A percentile compares a stretch with the other conserved stretches of the same genome.
phyloP scores from a whole-genome alignment of 768 basidiomycete species.

The Glaciozyma martinii region DNA sequence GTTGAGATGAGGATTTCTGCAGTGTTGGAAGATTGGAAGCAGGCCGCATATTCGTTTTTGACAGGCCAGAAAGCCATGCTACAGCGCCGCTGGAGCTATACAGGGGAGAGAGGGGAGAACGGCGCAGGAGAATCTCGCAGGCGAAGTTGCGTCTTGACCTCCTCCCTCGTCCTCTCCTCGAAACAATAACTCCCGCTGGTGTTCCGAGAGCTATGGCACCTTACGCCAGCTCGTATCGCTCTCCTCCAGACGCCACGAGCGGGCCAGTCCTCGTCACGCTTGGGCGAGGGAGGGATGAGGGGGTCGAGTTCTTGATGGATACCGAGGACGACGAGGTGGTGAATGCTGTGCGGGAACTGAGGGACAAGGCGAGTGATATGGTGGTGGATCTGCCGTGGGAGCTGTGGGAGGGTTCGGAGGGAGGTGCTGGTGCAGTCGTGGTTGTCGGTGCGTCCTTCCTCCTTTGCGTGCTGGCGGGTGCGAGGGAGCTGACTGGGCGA shows the following conservation, averaged over 20 bases:
- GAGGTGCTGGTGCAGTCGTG: not conserved
- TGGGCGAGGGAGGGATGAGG: not conserved
- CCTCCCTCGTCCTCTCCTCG: no score
- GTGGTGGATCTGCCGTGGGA: slow-evolving; percentile 20
- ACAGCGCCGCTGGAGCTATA: no score
- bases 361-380: not conserved
- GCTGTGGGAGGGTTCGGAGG: not conserved
- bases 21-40: no score
- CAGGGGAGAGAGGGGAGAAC: no score
- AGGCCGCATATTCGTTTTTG: not conserved
- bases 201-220: not conserved
- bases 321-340: slow-evolving; percentile 9
- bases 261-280: not conserved
- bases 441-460: slow-evolving; percentile 16
- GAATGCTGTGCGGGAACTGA: slow-evolving; percentile 3
- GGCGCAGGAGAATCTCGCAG: no score
- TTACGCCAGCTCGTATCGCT: not conserved
- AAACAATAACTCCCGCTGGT: no score
- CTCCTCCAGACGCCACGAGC: not conserved
- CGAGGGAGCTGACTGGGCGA: not conserved
- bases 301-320: not conserved
- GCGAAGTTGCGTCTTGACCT: not conserved
- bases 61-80: no score
- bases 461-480: not conserved
- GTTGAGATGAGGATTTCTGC: not conserved